Conservation (phyloP, 768 basidiomycete genomes). For the Mycena venus region DNA sequence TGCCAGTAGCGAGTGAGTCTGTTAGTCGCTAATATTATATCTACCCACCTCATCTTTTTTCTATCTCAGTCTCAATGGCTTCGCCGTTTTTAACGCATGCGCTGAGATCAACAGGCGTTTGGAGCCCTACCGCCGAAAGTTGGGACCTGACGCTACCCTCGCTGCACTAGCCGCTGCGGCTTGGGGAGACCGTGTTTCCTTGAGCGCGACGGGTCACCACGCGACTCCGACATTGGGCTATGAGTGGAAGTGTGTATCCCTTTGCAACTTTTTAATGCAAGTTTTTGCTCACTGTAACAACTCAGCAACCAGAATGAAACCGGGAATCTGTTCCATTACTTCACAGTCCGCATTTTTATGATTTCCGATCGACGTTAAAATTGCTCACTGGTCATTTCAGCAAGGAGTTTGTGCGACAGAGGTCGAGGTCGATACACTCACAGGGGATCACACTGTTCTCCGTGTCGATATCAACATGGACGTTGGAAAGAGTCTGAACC, state of each 20-base stretch:
- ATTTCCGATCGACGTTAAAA: too few relatives aligned
- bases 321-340: constrained; percentile 37
- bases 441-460: constrained; percentile 35
- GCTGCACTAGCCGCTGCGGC: constrained; percentile 33
- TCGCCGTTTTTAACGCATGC: constrained; percentile 35
- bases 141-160: constrained; percentile 30
- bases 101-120: constrained; percentile 34
- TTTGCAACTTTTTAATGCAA: neutral
- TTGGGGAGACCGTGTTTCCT: constrained; percentile 31
- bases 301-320: constrained; percentile 33
- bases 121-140: constrained; percentile 31
- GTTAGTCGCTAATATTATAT: neutral
- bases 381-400: too few relatives aligned
- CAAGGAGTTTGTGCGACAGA: constrained; percentile 34
- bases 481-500: constrained; percentile 34
- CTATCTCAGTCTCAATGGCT: constrained; percentile 26
- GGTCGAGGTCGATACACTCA: constrained; percentile 35
- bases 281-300: neutral
- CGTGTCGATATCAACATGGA: constrained; percentile 37
- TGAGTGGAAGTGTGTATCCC: constrained; percentile 35
- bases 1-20: constrained; percentile 30
- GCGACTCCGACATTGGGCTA: constrained; percentile 28
- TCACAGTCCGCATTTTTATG: too few relatives aligned
- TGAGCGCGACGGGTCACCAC: constrained; percentile 32
- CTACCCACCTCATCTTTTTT: neutral